Evolutionary conservation across 179 eudicot species (phyloP).

Genomic region (Beta corolliflora): DNA sequence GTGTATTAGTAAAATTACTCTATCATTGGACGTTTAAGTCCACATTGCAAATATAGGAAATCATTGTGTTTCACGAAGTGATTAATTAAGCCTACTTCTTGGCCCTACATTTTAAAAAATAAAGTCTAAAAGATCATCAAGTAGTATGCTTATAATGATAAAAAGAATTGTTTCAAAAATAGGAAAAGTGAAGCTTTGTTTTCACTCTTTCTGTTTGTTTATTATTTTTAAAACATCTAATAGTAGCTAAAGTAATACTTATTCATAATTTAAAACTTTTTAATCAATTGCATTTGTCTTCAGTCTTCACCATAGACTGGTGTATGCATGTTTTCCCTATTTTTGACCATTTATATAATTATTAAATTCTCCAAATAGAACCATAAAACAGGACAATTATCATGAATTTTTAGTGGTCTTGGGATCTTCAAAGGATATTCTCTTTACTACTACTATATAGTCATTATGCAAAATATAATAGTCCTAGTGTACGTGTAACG

Average conservation of each 20-base stretch:
- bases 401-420: neutral
- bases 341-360: neutral
- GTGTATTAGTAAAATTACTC: neutral
- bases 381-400: neutral
- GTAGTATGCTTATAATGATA: neutral
- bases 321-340: neutral
- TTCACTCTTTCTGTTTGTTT: neutral
- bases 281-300: neutral
- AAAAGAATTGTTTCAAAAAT: neutral
- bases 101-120: neutral
- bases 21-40: neutral
- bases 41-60: neutral
- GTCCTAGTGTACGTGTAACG: neutral
- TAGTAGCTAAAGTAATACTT: neutral
- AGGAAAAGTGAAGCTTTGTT: slow-evolving; percentile 1
- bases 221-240: neutral
- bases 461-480: neutral
- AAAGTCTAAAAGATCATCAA: neutral
- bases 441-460: neutral
- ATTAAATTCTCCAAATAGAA: neutral
- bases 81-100: neutral
- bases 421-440: slow-evolving; percentile 9
- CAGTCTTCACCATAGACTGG: neutral
- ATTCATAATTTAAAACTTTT: neutral
- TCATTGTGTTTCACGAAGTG: neutral